Evolutionary conservation across 192 early-diverging fungal genomes (phyloP), one percentile per base, ranked within the genome.

Genomic region (Backusella parvicylindrica): DNA sequence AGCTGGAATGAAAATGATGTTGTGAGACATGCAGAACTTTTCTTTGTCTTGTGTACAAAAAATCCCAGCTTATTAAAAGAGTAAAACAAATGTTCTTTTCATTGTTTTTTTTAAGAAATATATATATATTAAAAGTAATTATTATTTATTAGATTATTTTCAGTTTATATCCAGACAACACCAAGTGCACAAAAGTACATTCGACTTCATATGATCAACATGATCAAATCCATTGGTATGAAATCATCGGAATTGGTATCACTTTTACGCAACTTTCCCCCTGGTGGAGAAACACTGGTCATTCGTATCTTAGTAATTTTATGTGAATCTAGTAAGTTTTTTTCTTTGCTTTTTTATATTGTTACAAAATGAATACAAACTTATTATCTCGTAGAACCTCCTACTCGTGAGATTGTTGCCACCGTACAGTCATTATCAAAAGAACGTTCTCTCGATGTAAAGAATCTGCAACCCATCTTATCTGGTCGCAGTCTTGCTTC

Each of bases 41-140:
- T 85, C 78, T 90, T 96, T 75, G 89, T 92, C 26, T 77, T 95
- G 11, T 92, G 92, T 72, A 87, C 86, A 50, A 92, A 91, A 74
- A 93, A 93, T 49, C 88, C 84, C 66, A 83, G 87, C 23, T 71
- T 96, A n/a, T 79, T 96, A 47, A 68, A 78, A 37, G 80, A 84
- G 92, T 93, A 83, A 84, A n/a, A n/a, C n/a, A n/a, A n/a, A n/a
- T n/a, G n/a, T n/a, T 78, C 78, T 31, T 21, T 33, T 60, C 23
- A 11, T 31, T 33, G 18, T 71, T 66, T 56, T 26, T 18, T 16
- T 31, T 31, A 47, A 38, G 16, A 50, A 28, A 68, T 43, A 37
- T 23, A n/a, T 16, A 50, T 21, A 68, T 6, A 33, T 23, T 23
- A 49, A 3, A 16, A 67, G 49, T 11, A 35, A 21, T 3, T 5